phyloP scores from a whole-genome alignment of 306 rosid genomes.

The Arachis stenosperma region DNA sequence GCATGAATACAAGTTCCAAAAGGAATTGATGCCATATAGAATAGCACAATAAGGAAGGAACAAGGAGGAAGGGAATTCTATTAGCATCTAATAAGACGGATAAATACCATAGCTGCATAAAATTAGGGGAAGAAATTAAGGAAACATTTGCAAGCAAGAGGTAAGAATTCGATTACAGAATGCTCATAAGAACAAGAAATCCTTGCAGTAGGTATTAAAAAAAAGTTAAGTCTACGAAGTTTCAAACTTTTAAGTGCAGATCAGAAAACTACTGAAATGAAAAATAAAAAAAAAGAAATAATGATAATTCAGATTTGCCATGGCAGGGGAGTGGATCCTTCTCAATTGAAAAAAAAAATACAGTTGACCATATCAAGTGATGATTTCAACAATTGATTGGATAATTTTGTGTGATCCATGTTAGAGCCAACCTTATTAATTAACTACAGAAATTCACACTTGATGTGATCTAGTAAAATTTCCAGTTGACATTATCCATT shows the following conservation, averaged over 20 bases:
- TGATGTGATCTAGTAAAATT: no score
- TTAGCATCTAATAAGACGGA: not conserved
- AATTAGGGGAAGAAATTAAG: not conserved
- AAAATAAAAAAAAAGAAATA: not conserved
- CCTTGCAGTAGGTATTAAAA: not conserved
- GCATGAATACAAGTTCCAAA: not conserved
- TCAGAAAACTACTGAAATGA: not conserved
- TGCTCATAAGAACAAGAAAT: slow-evolving; percentile 12
- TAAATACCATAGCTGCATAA: slow-evolving; percentile 3
- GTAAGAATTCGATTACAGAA: not conserved
- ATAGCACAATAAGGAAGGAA: slow-evolving; percentile 1
- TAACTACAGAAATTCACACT: no score
- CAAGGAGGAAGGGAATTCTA: not conserved
- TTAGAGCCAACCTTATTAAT: no score
- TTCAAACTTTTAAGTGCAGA: not conserved
- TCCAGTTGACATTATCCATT: no score
- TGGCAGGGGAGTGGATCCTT: not conserved
- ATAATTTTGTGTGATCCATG: no score
- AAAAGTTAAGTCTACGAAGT: not conserved
- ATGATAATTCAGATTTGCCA: not conserved
- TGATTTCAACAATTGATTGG: no score
- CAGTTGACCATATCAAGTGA: no score
- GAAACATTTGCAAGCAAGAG: not conserved
- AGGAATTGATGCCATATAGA: slow-evolving; percentile 5
- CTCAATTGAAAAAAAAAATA: no score